These are phyloP conservation scores for Puccinia horiana DNA, from an alignment of 1,284 basidiomycete genomes.

Conservation along the genomic window DNA sequence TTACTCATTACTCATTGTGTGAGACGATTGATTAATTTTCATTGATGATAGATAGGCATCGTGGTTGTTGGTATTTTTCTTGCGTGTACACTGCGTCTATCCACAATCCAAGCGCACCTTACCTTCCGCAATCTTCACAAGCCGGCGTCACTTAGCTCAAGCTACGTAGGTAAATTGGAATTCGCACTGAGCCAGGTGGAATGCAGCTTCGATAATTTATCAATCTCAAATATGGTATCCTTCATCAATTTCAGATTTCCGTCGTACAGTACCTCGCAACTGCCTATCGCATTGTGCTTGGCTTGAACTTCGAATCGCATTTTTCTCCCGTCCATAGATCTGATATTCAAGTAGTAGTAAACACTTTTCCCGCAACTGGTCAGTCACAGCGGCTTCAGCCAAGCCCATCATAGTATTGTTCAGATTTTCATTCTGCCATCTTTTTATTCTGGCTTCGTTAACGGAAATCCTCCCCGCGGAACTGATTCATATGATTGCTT, in stretches of 20 bases:
- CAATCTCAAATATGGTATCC: not conserved
- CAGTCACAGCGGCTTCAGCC: not conserved
- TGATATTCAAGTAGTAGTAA: no score
- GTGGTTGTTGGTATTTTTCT: not conserved
- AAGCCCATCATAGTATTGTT: not conserved
- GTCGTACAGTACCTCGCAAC: not conserved
- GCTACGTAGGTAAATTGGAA: not conserved
- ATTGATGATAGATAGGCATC: not conserved
- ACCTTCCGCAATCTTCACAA: constrained; percentile 17
- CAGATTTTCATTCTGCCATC: not conserved
- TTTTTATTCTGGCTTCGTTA: not conserved
- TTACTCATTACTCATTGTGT: not conserved
- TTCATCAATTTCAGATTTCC: not conserved
- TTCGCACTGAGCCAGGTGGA: not conserved
- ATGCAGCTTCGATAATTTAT: not conserved
- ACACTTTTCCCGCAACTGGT: not conserved
- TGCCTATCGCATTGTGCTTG: not conserved
- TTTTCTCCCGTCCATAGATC: not conserved
- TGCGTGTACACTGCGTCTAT: not conserved
- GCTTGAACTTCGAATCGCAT: not conserved
- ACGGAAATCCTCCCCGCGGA: not conserved
- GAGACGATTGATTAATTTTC: constrained; percentile 2
- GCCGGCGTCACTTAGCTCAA: not conserved
- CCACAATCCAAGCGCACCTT: not conserved
- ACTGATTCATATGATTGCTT: not conserved